Conservation (phyloP, 2,329 filamentous ascomycete species). For the Huntiella bhutanensis region DNA sequence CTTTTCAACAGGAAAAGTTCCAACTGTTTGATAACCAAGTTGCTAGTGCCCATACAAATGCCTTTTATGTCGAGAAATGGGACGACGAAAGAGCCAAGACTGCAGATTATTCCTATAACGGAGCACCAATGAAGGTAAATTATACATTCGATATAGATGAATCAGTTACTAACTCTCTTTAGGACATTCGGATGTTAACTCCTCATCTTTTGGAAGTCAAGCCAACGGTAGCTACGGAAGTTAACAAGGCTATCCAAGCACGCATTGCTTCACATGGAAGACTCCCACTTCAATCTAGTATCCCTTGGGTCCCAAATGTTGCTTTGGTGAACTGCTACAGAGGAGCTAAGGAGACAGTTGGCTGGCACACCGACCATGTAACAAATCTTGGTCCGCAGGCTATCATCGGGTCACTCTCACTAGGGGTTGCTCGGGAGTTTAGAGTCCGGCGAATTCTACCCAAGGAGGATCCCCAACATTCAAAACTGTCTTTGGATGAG, state of each 20-base stretch:
- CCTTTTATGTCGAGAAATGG: constrained; percentile 62
- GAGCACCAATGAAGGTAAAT: constrained; percentile 43
- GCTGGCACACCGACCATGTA: constrained; percentile 81
- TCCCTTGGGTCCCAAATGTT: constrained; percentile 65
- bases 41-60: constrained; percentile 63
- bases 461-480: constrained; percentile 26
- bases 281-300: constrained; percentile 56
- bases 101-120: constrained; percentile 73
- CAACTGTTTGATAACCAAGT: constrained; percentile 81
- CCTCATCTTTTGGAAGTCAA: constrained; percentile 55
- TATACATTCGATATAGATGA: too few relatives aligned
- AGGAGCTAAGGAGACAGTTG: constrained; percentile 63
- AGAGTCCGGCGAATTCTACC: constrained; percentile 62
- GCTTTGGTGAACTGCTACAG: constrained; percentile 91
- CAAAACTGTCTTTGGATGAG: not conserved
- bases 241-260: constrained; percentile 57
- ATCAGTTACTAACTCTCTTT: not conserved
- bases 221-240: constrained; percentile 48
- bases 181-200: constrained; percentile 60
- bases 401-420: constrained; percentile 72
- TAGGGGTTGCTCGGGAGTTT: constrained; percentile 88
- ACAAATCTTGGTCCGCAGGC: constrained; percentile 82
- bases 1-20: constrained; percentile 55
- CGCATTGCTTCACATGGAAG: constrained; percentile 55
- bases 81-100: constrained; percentile 53